Base-by-base conservation (phyloP, 2,329 filamentous ascomycete genomes). In the Aspergillus fumigatiaffinis region DNA sequence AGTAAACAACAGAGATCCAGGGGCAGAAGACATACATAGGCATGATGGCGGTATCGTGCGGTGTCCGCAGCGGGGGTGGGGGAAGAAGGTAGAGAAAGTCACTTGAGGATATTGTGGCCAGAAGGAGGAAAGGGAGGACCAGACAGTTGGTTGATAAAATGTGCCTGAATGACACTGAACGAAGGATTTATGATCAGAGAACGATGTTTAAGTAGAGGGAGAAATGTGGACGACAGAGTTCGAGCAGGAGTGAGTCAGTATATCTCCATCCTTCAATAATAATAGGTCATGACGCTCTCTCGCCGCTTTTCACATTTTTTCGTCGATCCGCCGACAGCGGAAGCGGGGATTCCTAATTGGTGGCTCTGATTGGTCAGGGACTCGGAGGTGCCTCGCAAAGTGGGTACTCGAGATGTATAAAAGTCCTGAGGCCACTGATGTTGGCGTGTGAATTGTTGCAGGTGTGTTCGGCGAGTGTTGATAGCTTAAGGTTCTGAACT, bases 11-110 rank as follows among this genome's bases (percentile, higher is more conserved):
- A 55, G 52, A 38, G 50, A 28, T 41, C 28, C 47, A 51, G 29
- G 49, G 42, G 9, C 46, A 46, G 26, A 32, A 29, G 46, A 65
- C 71, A 56, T 73, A 74, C 72, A 75, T 75, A 51, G 73, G 73
- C 73, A 75, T 75, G 60, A 50, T 66, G 63, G 62, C 50, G 62
- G 58, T 64, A 50, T 51, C 28, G 25, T 51, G 28, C 49, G 52
- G 59, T 51, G 52, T 54, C 54, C 51, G 55, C 55, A 58, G 57
- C 51, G 53, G 60, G 59, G 51, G 54, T 48, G 54, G 42, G 50
- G 29, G 12, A 12, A 52, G 52, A 50, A 46, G 44, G 46, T 42
- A 47, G 54, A 53, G n/a, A 52, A 21, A 41, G 29, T 47, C 20
- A 44, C 41, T 23, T 12, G 8, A 44, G 44, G 44, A 25, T 7